Evolutionary conservation across 1,284 basidiomycete species (phyloP), one percentile per base, ranked within the genome.

Genomic region (Puccinia coronata): DNA sequence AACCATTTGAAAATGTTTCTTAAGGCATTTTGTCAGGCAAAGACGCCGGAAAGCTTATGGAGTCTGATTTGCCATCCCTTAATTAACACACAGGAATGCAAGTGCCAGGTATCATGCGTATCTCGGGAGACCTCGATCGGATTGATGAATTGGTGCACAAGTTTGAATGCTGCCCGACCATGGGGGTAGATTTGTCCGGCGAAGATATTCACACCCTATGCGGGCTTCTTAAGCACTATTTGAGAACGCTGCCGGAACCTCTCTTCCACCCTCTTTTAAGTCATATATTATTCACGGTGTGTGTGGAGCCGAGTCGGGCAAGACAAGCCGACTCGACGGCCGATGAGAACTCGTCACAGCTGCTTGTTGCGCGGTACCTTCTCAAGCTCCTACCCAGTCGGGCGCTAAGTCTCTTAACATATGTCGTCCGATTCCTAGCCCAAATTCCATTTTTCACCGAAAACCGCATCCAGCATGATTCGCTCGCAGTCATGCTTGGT

Each of bases 171-270:
- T 63, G 59, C 65, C 34, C 74, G 11, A 55, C 49, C 18, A 36
- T 41, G 31, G 69, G 69, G 18, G 25, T 51, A 20, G 73, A 76
- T 31, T 9, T 76, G 25, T 63, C 74, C 36, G 31, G 39, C 23
- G 74, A 76, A 65, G 74, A 76, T 9, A 63, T 76, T 16, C 74
- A 76, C 61, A 76, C 74, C 14, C 61, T 76, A 41, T 61, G 57
- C 47, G 74, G 74, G 23, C 57, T 65, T 41, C 31, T 76, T 5
- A 76, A 76, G 20, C 74, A 76, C 47, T 76, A 63, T 25, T 34
- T 76, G 59, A n/a, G 74, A 31, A 65, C 74, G 9, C 28, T 76
- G 31, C 43, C 74, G 6, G 57, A 76, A 25, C 74, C 74, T 23
- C 41, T 76, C 6, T 76, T 76, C 20, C 74, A 76, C 28, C 74